Conservation (phyloP, 176 grass and related monocot genomes). For the Chloris gayana region DNA sequence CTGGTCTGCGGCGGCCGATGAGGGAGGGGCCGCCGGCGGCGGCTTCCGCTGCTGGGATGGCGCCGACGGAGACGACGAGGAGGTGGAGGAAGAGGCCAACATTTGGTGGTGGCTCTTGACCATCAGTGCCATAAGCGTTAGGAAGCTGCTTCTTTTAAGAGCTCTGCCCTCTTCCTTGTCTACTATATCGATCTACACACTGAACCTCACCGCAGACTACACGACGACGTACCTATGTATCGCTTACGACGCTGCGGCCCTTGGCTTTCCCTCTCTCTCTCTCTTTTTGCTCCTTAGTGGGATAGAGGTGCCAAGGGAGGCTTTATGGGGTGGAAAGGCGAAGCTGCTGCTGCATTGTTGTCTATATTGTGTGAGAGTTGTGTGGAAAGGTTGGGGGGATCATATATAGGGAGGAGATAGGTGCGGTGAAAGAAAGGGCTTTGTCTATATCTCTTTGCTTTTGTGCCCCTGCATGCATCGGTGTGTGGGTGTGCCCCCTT, state of each 20-base stretch:
- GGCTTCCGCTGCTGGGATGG: not conserved
- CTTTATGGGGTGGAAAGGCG: slow-evolving; percentile 70
- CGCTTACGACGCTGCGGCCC: not conserved
- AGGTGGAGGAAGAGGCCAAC: slow-evolving; percentile 59
- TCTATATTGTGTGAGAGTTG: slow-evolving; percentile 20
- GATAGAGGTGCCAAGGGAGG: slow-evolving; percentile 64
- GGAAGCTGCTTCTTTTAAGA: no score
- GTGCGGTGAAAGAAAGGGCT: slow-evolving; percentile 49
- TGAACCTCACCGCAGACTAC: not conserved
- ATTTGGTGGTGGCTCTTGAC: slow-evolving; percentile 76
- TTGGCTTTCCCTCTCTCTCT: slow-evolving; percentile 13
- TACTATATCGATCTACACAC: not conserved
- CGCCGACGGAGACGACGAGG: slow-evolving; percentile 42
- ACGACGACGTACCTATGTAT: no score
- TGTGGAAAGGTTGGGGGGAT: slow-evolving; percentile 59
- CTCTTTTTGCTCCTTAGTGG: slow-evolving; percentile 74
- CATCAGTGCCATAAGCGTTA: slow-evolving; percentile 51
- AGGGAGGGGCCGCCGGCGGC: not conserved
- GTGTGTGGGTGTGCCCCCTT: slow-evolving; percentile 54
- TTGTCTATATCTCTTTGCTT: slow-evolving; percentile 72
- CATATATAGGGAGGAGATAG: slow-evolving; percentile 51
- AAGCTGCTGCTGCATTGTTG: slow-evolving; percentile 36
- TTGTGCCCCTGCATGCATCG: slow-evolving; percentile 46
- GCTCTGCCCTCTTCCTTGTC: not conserved
- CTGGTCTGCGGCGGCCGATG: slow-evolving; percentile 38